Evolutionary conservation across 306 rosid genomes (phyloP), one percentile per base, ranked within the genome.

Genomic region (Prunus mira): DNA sequence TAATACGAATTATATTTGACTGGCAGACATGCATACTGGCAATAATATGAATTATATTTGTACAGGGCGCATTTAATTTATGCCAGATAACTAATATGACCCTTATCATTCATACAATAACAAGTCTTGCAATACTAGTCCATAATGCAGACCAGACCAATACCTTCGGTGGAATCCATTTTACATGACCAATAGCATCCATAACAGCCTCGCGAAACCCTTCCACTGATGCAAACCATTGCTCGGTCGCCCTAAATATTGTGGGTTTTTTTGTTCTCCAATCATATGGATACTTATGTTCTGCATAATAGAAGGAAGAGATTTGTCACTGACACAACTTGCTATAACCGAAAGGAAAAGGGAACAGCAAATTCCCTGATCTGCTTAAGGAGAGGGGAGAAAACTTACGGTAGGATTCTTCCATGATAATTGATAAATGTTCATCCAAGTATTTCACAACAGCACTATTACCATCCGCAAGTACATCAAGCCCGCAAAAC

Each of bases 151-250:
- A 60, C 70, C 51, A 41, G 38, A 78, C 45, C 34, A 78, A 73
- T 90, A 95, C 99, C 98, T 95, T 97, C 69, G 93, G 76, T 58
- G 99, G 99, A 86, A 92, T 71, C 99, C 99, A 95, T 86, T 91
- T 89, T 77, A 95, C 93, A 43, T 75, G 78, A 78, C 88, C 84
- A 81, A 95, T 92, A 79, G 97, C 98, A 76, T 77, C 90, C 90
- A 89, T 89, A 54, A 95, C 91, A 84, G 87, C 87, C 49, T 83
- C 74, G 3, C 93, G 99, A 84, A 95, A 95, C 72, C 98, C 97
- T 86, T 95, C 99, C 30, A 95, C 98, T 9, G 99, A 95, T 58
- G 99, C 99, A 92, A 95, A 95, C 99, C 99, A 95, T 81, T 95
- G 99, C 82, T 95, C 98, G 49, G 99, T 95, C 69, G 98, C 99